Evolutionary conservation across 805 yeast species (phyloP).

Genomic region (Candida xiaguanensis): DNA sequence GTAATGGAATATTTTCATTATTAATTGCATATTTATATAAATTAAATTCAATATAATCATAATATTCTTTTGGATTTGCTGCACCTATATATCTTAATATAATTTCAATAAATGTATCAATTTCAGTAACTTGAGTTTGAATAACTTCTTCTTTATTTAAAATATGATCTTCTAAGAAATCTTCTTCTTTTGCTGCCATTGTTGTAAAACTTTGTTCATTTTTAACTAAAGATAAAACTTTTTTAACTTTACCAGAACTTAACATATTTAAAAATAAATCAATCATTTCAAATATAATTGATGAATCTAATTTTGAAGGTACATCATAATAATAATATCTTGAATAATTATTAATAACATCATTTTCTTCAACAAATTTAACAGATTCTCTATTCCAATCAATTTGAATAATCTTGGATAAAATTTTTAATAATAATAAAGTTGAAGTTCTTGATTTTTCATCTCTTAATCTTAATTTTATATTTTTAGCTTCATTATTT

Average conservation of each 20-base stretch:
- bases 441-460: constrained; percentile 29
- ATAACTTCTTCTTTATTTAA: constrained; percentile 8
- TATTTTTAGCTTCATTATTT: constrained; percentile 18
- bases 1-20: constrained; percentile 25
- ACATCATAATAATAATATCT: constrained; percentile 25
- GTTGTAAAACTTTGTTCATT: constrained; percentile 9
- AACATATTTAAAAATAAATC: constrained; percentile 28
- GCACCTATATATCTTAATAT: constrained; percentile 33
- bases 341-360: constrained; percentile 18
- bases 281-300: constrained; percentile 18
- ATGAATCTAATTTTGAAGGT: constrained; percentile 23
- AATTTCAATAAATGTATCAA: constrained; percentile 30
- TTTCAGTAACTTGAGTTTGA: constrained; percentile 18
- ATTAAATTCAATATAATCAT: constrained; percentile 20
- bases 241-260: constrained; percentile 26
- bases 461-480: constrained; percentile 25
- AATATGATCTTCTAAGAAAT: constrained; percentile 4
- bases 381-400: constrained; percentile 25
- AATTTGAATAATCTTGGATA: constrained; percentile 23
- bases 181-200: constrained; percentile 7
- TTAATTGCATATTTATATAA: constrained; percentile 21
- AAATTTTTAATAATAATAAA: constrained; percentile 27
- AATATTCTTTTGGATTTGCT: constrained; percentile 32
- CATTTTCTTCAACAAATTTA: constrained; percentile 11
- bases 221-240: constrained; percentile 25